Evolutionary conservation across 768 basidiomycete species (phyloP).

Genomic region (Sistotremastrum suecicum): DNA sequence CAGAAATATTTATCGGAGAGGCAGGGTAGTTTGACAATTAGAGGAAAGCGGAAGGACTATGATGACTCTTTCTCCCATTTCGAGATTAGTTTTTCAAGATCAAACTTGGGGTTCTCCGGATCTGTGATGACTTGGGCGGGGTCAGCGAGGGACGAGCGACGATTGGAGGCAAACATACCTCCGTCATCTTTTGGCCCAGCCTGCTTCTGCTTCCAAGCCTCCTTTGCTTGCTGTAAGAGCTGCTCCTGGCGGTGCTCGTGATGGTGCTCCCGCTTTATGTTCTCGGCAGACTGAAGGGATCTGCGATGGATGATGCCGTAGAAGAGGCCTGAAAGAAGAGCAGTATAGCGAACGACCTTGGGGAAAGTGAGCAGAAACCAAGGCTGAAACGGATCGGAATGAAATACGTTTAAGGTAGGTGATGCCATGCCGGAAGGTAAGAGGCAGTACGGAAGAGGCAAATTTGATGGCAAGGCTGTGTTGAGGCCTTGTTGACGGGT

Average conservation of each 20-base stretch:
- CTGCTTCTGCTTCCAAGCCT: conserved; percentile 79
- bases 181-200: conserved; percentile 34
- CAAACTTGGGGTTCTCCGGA: conserved; percentile 91
- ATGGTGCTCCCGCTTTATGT: conserved; percentile 61
- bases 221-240: conserved; percentile 74
- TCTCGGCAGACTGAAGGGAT: conserved; percentile 71
- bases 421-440: background rate
- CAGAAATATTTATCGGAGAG: too few species aligned
- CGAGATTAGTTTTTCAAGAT: conserved; percentile 79
- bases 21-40: conserved; percentile 13
- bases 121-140: conserved; percentile 62
- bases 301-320: conserved; percentile 91
- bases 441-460: background rate
- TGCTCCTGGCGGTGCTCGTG: conserved; percentile 61
- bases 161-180: conserved; percentile 17
- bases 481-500: too few species aligned
- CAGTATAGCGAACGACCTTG: conserved; percentile 90
- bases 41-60: conserved; percentile 22
- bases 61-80: conserved; percentile 59
- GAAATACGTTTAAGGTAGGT: background rate
- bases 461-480: too few species aligned
- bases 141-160: too few species aligned
- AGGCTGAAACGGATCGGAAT: background rate
- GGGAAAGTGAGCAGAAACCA: background rate
- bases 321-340: conserved; percentile 70